Conservation (phyloP, 75 land plant species). For the Pseudotsuga menziesii region DNA sequence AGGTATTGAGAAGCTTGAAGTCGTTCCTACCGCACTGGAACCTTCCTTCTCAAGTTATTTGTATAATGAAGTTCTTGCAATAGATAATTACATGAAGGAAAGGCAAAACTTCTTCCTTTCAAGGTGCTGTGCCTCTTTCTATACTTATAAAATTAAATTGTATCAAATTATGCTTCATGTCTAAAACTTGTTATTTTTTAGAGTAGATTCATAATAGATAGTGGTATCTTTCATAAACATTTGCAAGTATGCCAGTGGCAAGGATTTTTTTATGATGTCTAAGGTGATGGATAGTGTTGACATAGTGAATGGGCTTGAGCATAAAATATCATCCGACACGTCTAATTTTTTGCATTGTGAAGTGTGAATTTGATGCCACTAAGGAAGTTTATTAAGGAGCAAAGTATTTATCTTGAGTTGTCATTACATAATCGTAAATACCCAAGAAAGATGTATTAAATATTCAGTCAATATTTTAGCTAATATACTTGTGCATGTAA, state of each 20-base stretch:
- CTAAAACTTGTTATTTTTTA: neutral
- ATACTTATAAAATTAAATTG: neutral
- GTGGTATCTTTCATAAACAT: constrained; percentile 43
- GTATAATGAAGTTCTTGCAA: constrained; percentile 47
- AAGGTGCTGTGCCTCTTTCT: constrained; percentile 23
- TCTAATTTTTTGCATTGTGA: constrained; percentile 73
- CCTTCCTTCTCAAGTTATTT: constrained; percentile 70
- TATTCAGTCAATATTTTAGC: neutral
- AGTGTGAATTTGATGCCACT: neutral
- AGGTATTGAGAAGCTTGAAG: constrained; percentile 70
- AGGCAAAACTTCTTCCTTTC: constrained; percentile 32
- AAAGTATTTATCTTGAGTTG: neutral
- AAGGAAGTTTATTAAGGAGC: neutral
- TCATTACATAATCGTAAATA: neutral
- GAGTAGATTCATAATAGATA: neutral
- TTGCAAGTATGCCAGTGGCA: constrained; percentile 29
- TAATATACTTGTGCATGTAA: neutral
- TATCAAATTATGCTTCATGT: neutral
- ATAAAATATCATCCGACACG: constrained; percentile 69
- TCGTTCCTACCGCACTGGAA: constrained; percentile 64
- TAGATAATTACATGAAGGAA: constrained; percentile 24
- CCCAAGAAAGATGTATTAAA: neutral
- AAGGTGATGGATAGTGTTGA: constrained; percentile 39
- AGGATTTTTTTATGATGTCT: constrained; percentile 22
- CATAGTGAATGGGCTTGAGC: constrained; percentile 70